Base-by-base conservation (phyloP, 345 rosid species). In the Bruguiera sexangula region DNA sequence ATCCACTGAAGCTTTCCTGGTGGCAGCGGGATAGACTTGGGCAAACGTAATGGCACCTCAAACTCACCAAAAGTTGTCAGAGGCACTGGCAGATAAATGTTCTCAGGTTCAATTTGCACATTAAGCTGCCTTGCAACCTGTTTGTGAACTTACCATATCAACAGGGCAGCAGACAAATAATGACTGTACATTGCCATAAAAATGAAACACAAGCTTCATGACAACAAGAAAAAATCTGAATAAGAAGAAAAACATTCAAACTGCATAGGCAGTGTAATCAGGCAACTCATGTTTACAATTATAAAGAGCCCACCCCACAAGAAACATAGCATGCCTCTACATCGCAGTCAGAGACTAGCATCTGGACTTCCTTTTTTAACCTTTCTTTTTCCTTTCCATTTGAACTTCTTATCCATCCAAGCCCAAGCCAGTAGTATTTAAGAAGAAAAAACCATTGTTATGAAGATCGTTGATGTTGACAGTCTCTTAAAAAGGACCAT, bases 111-210 rank as follows among this genome's bases (percentile, higher is more conserved):
- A 56, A 95, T 81, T 51, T 75, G 69, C 76, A 95, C 93, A 7
- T 79, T 85, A 0, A 92, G 89, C 81, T 92, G 97, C 76, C 97
- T 95, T 62, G 88, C 88, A 59, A 88, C 93, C 96, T 95, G 78
- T 59, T 21, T 56, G 30, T 24, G 29, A 56, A 56, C 60, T 5
- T 13, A 9, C 16, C 60, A 21, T 24, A 24, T 56, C 60, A 56
- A 27, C 29, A 27, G 16, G 60, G 4, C 29, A 27, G 30, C 50
- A 22, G 16, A 22, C 24, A 56, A 7, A 55, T 2, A 56, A 27
- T 21, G 18, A 3, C 18, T 15, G 50, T 39, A 39, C 48, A 39
- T 39, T 39, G 48, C 48, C 48, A 11, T 39, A 9, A 39, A 39
- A 39, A 39, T 10, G 48, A 39, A 39, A 11, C 15, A 39, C 50